Base-by-base conservation (phyloP, 352 stramenopile genomes). In the Phytophthora rubi region DNA sequence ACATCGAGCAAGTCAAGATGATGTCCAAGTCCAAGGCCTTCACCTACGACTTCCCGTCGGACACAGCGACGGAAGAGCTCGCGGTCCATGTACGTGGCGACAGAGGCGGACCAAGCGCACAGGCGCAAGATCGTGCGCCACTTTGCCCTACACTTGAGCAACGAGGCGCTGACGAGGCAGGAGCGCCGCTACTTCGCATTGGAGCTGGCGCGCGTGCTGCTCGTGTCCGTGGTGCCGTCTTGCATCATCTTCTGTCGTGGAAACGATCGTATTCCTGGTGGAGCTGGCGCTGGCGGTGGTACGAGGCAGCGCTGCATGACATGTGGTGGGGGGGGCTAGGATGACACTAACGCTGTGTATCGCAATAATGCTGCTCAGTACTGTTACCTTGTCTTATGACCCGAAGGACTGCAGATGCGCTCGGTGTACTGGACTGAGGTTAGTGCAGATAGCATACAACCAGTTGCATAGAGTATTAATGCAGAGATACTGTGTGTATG, bases 361-460 rank as follows among this genome's bases (percentile, higher is more conserved):
- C 48, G 32, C 26, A 55, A 10, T 51, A 47, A 26, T 61, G 49
- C 9, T 69, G 15, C 39, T 12, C 53, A 94, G 86, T 84, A 94
- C 65, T 83, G 86, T 4, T 90, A 84, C 68, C 80, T 70, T 13
- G 62, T 92, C n/a, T 45, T 91, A 15, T 93, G 85, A 83, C 86
- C 86, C 7, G 86, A 94, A 81, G 86, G 86, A 37, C 63, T 85
- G 37, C 62, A 65, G 3, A 89, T 86, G 77, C 80, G 85, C 58
- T 89, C 80, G 85, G 76, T 64, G 52, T 94, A 93, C 68, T 94
- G 85, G 86, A 76, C 68, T 15, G 78, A 94, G 80, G 86, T 94
- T 59, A 35, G 54, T 62, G 32, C 4, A 18, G 13, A 4, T 18
- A 48, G 12, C 8, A 42, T 15, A 13, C 39, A 48, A 4, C 2